Evolutionary conservation across 129 eudicot genomes (phyloP), one percentile per base, ranked within the genome.

Genomic region (Smallanthus sonchifolius): DNA sequence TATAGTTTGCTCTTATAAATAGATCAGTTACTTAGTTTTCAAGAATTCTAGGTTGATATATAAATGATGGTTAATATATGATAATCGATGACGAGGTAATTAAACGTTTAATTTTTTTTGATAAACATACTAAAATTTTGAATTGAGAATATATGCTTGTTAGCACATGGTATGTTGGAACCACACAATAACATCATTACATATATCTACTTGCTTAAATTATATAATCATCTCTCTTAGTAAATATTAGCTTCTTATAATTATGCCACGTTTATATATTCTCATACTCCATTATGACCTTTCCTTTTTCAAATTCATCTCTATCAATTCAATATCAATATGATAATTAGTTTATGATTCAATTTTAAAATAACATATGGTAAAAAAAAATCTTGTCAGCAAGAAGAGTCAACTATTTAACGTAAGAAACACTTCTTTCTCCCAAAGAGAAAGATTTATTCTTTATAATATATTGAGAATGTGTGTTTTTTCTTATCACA

Each of bases 91-190:
- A 24, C 30, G 1, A 24, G 30, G 30, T 24, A 24, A 24, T 24
- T 24, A 24, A 24, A 24, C 30, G 30, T 24, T 24, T 24, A 24
- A 24, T 24, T 24, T 24, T 24, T 24, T 24, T 24, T 24, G 30
- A 24, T 24, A 24, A 24, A 24, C 1, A 24, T 24, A 24, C 1
- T 24, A 24, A 24, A 24, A 24, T 24, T 24, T 24, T 24, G 30
- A 24, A 24, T 32, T 4, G 32, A 79, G 78, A 72, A 79, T 72
- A 64, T 72, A 65, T 72, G 78, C 78, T 79, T 72, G 73, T 72
- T 64, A 20, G 74, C 83, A 79, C 83, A 79, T 65, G 83, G 64
- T 72, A 79, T 64, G 83, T 79, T 79, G 62, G 74, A 72, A 79
- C 78, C 78, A 79, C 74, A 32, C 35, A 79, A 73, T 56, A 79